Evolutionary conservation across 495 filamentous ascomycete species (phyloP).

Genomic region (Clavariopsis aquatica): DNA sequence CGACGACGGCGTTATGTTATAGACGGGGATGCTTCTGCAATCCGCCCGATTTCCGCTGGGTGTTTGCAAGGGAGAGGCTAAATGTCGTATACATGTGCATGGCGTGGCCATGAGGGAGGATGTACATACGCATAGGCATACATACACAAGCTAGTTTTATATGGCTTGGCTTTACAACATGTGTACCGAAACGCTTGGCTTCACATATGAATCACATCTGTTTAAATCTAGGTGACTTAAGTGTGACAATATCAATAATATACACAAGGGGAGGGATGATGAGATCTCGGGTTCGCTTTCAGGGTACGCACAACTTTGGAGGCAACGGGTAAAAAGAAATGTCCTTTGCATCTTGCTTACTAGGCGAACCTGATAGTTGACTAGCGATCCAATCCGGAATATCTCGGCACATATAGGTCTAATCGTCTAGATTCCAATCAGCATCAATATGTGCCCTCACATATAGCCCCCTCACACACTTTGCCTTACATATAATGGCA

Average conservation of each 20-base stretch:
- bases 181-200: no score
- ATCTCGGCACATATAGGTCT: background rate
- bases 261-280: no score
- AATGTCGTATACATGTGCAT: background rate
- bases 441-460: background rate
- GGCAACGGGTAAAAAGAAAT: background rate
- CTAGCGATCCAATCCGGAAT: background rate
- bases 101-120: no score
- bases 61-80: background rate
- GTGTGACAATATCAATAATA: no score
- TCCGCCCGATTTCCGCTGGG: background rate
- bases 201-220: no score
- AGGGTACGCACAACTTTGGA: background rate
- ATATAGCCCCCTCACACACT: background rate
- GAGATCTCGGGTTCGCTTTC: no score
- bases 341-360: background rate
- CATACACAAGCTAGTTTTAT: no score
- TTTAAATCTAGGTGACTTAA: no score
- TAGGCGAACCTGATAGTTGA: background rate
- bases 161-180: no score
- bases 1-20: background rate
- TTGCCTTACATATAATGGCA: no score
- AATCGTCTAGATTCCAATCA: background rate
- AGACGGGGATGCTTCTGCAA: background rate
- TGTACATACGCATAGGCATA: background rate